Evolutionary conservation across 2,329 filamentous ascomycete genomes (phyloP), one percentile per base, ranked within the genome.

Genomic region (Rutstroemia sp.): DNA sequence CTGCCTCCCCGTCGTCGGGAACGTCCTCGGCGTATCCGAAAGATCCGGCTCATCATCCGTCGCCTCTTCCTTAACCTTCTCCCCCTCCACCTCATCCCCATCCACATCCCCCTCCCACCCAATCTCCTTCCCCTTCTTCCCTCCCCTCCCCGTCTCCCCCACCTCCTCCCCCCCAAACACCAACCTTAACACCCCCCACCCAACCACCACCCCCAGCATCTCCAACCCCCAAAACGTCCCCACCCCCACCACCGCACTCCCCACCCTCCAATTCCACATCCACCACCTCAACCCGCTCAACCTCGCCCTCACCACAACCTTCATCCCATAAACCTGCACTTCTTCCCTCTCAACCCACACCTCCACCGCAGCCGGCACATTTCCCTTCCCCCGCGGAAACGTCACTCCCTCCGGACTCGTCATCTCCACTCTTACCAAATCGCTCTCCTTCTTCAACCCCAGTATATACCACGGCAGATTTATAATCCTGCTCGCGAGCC

Each of bases 191-290:
- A 88, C 64, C 0, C 79, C 69, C 86, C 89, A 95, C 0, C 81
- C 84, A 0, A 84, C 39, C 1, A 77, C 75, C 69, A 88, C 81
- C 44, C 85, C 86, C 0, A 83, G 61, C 65, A 95, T 77, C 67
- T 92, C 90, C 12, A 83, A 81, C 1, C 75, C 68, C 90, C 92
- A 97, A 71, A 96, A 96, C 0, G 81, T 63, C 0, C 75, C 71
- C 0, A 85, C 88, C 65, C 91, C 87, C 0, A 85, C 66, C 0
- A 87, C 52, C 57, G 90, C 91, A 5, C 84, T 84, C 1, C 83
- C 70, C 38, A 94, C 66, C 12, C 87, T 83, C 73, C 92, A 86
- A 59, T 89, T 84, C 66, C 94, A 94, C 88, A 99, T 95, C 55
- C 92, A 65, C 83, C 88, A 94, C 49, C 87, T 76, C 59, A 96